Percentiles rank a stretch among this genome's conserved stretches.
Conservation (phyloP, 176 grass and related monocot species). For the Juncus inflexus region DNA sequence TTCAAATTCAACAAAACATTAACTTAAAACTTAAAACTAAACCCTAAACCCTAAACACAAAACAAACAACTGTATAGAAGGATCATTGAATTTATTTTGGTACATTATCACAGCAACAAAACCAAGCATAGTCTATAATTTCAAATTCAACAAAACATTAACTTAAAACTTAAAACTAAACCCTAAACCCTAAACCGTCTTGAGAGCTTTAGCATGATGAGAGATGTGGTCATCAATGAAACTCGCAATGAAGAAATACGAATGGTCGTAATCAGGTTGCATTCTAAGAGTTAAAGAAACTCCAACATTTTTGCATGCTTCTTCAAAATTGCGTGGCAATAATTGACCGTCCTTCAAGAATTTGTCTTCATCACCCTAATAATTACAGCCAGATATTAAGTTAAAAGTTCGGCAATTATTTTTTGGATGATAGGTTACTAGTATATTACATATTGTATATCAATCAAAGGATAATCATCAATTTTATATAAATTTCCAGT, state of each 20-base stretch:
- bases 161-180: background rate
- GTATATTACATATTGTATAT: no score
- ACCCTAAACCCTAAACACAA: slow-evolving; percentile 19
- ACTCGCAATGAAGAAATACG: slow-evolving; percentile 79
- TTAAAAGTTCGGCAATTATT: background rate
- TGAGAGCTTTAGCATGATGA: slow-evolving; percentile 72
- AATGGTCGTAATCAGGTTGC: slow-evolving; percentile 92
- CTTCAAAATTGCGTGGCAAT: slow-evolving; percentile 64
- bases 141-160: no score
- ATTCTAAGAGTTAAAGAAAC: slow-evolving; percentile 55
- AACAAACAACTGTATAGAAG: no score
- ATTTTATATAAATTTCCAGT: background rate
- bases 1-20: no score
- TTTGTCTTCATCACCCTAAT: slow-evolving; percentile 72
- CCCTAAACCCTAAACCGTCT: slow-evolving; percentile 18
- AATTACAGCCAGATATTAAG: background rate
- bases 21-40: background rate
- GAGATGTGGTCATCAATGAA: slow-evolving; percentile 86
- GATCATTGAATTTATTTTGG: no score
- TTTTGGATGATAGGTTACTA: no score
- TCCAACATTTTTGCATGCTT: slow-evolving; percentile 58
- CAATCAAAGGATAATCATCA: background rate
- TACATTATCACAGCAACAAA: no score
- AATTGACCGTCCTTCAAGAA: slow-evolving; percentile 67
- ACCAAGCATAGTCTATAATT: no score